A percentile compares a stretch with the other conserved stretches of the same genome.
Evolutionary conservation across 305 asterid genomes (phyloP).

Genomic region (Fraxinus platypoda): DNA sequence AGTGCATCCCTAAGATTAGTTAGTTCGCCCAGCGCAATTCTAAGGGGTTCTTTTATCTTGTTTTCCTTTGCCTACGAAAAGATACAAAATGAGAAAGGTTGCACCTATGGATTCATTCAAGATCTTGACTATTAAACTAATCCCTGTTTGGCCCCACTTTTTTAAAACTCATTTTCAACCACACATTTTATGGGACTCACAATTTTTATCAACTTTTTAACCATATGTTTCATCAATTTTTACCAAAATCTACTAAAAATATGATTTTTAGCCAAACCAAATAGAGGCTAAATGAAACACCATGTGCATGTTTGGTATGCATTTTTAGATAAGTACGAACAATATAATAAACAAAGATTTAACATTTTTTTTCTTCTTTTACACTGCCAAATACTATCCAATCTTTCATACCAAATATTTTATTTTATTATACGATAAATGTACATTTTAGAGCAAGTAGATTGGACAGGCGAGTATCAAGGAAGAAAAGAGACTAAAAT

Average conservation of each 20-base stretch:
- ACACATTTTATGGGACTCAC: neutral
- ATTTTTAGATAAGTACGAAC: neutral
- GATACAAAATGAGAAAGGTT: neutral
- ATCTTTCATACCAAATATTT: neutral
- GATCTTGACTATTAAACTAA: constrained; percentile 1
- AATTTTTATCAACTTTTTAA: neutral
- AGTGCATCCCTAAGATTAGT: constrained; percentile 54
- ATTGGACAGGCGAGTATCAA: neutral
- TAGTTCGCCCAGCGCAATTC: constrained; percentile 54
- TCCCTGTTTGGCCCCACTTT: neutral
- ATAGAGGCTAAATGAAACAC: neutral
- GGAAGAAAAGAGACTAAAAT: neutral
- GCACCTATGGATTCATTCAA: neutral
- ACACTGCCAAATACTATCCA: neutral
- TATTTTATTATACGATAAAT: neutral
- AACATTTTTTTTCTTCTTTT: neutral
- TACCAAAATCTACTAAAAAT: neutral
- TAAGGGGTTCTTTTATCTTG: constrained; percentile 55
- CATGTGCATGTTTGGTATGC: neutral
- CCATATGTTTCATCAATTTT: neutral
- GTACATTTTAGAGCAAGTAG: neutral
- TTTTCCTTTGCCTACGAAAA: constrained; percentile 51
- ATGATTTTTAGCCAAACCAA: neutral
- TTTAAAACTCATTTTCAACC: neutral
- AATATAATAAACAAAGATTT: neutral